phyloP scores from a whole-genome alignment of 2,329 filamentous ascomycete genomes.

The Chrysoporthe deuterocubensis region DNA sequence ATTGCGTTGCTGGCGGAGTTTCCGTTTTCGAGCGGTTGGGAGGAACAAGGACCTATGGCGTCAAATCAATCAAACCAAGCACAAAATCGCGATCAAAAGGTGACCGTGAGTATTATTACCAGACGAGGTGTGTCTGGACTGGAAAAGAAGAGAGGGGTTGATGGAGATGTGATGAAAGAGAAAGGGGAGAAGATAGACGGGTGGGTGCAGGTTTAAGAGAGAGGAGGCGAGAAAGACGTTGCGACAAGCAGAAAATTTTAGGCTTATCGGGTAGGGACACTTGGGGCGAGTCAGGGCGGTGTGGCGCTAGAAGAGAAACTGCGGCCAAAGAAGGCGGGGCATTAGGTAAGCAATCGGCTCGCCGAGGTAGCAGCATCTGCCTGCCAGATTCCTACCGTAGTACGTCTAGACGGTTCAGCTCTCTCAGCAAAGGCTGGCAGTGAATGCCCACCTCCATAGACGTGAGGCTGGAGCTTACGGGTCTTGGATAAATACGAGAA shows the following conservation, averaged over 20 bases:
- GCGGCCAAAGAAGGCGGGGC: not conserved
- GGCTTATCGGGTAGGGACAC: slow-evolving; percentile 22
- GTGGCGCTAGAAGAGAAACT: slow-evolving; percentile 12
- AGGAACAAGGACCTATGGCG: slow-evolving; percentile 17
- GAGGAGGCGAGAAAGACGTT: slow-evolving; percentile 17
- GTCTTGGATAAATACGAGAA: not conserved
- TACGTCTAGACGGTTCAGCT: not conserved
- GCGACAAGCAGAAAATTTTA: slow-evolving; percentile 26
- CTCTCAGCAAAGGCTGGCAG: not conserved
- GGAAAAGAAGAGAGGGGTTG: slow-evolving; percentile 28
- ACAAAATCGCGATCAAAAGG: slow-evolving; percentile 18
- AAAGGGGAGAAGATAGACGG: slow-evolving; percentile 25
- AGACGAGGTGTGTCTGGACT: slow-evolving; percentile 28
- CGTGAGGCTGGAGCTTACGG: not conserved
- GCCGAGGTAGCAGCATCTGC: not conserved
- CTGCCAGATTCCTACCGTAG: not conserved
- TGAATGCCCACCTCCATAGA: not conserved
- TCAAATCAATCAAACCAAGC: slow-evolving; percentile 23
- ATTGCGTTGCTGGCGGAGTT: slow-evolving; percentile 7
- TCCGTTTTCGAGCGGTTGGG: slow-evolving; percentile 20
- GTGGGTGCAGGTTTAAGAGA: not conserved
- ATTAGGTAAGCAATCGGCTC: slow-evolving; percentile 21
- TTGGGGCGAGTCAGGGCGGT: slow-evolving; percentile 5
- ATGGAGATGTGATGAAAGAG: slow-evolving; percentile 25
- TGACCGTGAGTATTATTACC: slow-evolving; percentile 11